Base-by-base conservation (phyloP, 1,284 basidiomycete species). In the Bjerkandera adusta region DNA sequence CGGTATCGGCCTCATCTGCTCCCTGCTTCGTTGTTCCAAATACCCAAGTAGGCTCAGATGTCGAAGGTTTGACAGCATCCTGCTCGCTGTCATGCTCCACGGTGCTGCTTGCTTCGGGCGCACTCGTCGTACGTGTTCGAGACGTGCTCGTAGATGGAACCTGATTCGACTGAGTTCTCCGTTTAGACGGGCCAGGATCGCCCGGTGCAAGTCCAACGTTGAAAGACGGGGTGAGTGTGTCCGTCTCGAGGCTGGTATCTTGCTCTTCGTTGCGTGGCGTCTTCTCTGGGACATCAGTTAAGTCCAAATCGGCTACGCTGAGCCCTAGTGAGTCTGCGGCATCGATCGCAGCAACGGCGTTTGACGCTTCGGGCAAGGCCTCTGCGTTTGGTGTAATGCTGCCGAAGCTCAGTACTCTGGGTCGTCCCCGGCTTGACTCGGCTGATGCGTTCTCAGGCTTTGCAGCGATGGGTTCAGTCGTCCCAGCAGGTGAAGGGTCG, bases 11-110 rank as follows among this genome's bases (percentile, higher is more conserved):
- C 12, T 51, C 59, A 4, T 55, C 57, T 10, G 55, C 56, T 29
- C 52, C 50, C 33, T 57, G 57, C 15, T 54, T 57, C 22, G 70
- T 73, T 36, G 76, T 77, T 18, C 81, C 82, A 55, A 84, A 84
- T 58, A 75, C 73, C 77, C 76, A 83, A 54, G 70, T 79, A 35
- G 64, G 61, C 50, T 43, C 40, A 8, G 45, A 6, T 22, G 41
- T 22, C 29, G 26, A 18, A 15, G 41, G 39, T 51, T 63, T 35
- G 13, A 34, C 46, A 37, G 55, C 55, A 36, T 62, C 63, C 18
- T 64, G 29, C 29, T 10, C 29, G n/a, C n/a, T n/a, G n/a, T n/a
- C n/a, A n/a, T n/a, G n/a, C n/a, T n/a, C n/a, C n/a, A n/a, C n/a
- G n/a, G n/a, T n/a, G n/a, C n/a, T n/a, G n/a, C n/a, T n/a, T n/a